Percentiles rank a stretch among this genome's conserved stretches.
Conservation (phyloP, 148 eudicot species). For the Rhododendron mucronatum region DNA sequence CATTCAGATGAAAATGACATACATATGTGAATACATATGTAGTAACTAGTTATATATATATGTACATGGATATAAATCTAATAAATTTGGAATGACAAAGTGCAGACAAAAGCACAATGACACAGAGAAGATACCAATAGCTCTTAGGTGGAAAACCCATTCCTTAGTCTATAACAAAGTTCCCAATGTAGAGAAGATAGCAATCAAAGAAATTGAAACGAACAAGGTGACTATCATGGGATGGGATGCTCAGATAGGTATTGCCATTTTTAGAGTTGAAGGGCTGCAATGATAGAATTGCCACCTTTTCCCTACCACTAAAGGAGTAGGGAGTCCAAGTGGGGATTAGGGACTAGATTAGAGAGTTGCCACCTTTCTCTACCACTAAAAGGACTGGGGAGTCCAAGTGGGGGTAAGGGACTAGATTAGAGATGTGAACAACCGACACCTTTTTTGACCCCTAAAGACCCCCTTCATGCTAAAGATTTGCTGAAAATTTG, state of each 20-base stretch:
- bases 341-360: constrained; percentile 6
- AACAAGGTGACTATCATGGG: too few species aligned
- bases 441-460: neutral
- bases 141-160: too few species aligned
- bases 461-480: too few species aligned
- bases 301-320: constrained; percentile 3
- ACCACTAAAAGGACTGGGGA: neutral
- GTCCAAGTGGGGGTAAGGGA: constrained; percentile 2
- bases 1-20: neutral
- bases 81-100: constrained; percentile 12
- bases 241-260: too few species aligned
- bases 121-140: constrained; percentile 12
- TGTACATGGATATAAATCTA: neutral
- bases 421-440: constrained; percentile 7
- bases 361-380: neutral
- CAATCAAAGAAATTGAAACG: too few species aligned
- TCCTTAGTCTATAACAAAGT: neutral
- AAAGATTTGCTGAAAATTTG: too few species aligned
- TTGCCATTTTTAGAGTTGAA: neutral
- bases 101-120: constrained; percentile 27
- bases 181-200: neutral
- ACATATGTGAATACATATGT: neutral
- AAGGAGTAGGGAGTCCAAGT: neutral
- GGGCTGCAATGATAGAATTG: neutral
- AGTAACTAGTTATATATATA: neutral